These are phyloP conservation scores for Tuber melanosporum DNA, from an alignment of 495 filamentous ascomycete genomes.

Conservation along the genomic window DNA sequence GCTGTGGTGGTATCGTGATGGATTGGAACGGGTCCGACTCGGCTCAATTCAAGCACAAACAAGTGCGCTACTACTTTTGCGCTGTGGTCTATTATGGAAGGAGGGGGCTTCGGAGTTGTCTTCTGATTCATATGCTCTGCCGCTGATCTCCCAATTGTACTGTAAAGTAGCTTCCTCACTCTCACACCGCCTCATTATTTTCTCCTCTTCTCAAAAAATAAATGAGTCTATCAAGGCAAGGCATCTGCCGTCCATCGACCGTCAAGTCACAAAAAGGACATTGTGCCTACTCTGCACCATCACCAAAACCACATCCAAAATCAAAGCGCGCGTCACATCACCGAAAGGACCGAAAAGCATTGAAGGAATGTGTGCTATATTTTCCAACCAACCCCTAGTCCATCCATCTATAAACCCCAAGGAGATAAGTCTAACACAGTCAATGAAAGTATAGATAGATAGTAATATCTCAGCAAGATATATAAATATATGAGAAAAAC, in stretches of 20 bases:
- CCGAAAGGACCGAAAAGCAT: not conserved
- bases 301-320: not conserved
- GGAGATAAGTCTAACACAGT: not conserved
- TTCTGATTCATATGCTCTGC: not conserved
- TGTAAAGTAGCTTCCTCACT: not conserved
- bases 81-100: not conserved
- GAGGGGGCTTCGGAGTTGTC: not conserved
- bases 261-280: not conserved
- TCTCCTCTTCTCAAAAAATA: not conserved
- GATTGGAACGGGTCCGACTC: not conserved
- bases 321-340: not conserved
- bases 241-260: not conserved
- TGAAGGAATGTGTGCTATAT: not conserved
- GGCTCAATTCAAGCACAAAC: not conserved
- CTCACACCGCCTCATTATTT: not conserved
- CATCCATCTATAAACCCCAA: conserved; percentile 2
- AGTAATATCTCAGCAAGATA: not conserved
- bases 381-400: not conserved
- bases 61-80: not conserved
- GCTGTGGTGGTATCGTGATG: not conserved
- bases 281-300: not conserved
- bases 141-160: not conserved
- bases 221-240: not conserved
- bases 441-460: conserved; percentile 14
- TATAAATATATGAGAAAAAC: conserved; percentile 1